Evolutionary conservation across 192 early-diverging fungal genomes (phyloP), one percentile per base, ranked within the genome.

Genomic region (Obelidium mucronatum): DNA sequence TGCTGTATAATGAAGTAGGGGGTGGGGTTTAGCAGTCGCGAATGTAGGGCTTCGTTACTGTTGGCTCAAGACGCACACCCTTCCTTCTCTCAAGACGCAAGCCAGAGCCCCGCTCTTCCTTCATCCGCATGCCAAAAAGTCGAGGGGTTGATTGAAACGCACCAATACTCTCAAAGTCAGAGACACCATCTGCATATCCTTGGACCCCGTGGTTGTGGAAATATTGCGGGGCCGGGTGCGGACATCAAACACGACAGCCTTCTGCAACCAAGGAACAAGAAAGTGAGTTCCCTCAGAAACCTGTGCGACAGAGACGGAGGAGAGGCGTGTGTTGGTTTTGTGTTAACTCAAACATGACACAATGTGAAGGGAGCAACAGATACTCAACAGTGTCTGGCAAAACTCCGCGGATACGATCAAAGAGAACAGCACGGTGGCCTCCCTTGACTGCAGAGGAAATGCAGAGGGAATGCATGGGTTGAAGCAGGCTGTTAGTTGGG

Each of bases 131-230:
- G 1, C 34, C 26, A 22, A 24, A 33, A 5, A 26, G 19, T 48
- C 19, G 44, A 48, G 19, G n/a, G n/a, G n/a, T n/a, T n/a, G n/a
- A n/a, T n/a, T n/a, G n/a, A 48, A 15, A 48, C 44, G 19, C 44
- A 48, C 44, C 54, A 84, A 58, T 30, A 97, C 94, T 86, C 94
- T 93, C 56, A 97, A 86, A 65, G 95, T 97, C 79, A 98, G 89
- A 37, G 92, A 93, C 17, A 98, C 93, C 92, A 94, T 96, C 78
- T 99, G 97, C 97, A 99, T 97, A 82, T 99, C 97, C 87, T 96
- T 97, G 59, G 96, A 98, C 58, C 96, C 97, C n/a, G 97, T 99
- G 1, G 94, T 97, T 74, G 97, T 98, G 42, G 95, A 94, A 80
- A 99, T 99, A 85, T 97, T 93, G 76, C 97, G 92, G n/a, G 97